phyloP scores from a whole-genome alignment of 2,329 filamentous ascomycete genomes.

The Sclerotinia borealis region DNA sequence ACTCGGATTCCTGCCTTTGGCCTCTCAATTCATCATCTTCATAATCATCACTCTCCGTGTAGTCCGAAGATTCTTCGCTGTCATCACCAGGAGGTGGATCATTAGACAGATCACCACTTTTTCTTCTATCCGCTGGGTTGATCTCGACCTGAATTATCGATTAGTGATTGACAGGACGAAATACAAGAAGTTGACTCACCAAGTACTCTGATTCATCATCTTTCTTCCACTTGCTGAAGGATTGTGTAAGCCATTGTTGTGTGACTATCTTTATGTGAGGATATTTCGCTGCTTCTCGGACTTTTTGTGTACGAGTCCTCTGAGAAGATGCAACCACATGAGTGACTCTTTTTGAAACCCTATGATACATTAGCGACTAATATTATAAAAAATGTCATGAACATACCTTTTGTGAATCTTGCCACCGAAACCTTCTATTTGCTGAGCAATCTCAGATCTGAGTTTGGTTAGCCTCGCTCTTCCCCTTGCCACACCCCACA shows the following conservation, averaged over 20 bases:
- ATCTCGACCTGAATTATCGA: constrained; percentile 50
- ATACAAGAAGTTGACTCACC: constrained; percentile 17
- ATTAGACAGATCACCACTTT: constrained; percentile 38
- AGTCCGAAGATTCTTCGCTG: constrained; percentile 30
- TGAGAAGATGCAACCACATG: constrained; percentile 68
- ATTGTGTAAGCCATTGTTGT: constrained; percentile 82
- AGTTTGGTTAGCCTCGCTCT: constrained; percentile 5
- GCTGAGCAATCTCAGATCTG: constrained; percentile 78
- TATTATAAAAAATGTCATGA: neutral
- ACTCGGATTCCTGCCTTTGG: constrained; percentile 32
- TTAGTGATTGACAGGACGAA: neutral
- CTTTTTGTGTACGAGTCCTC: constrained; percentile 79
- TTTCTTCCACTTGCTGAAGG: constrained; percentile 74
- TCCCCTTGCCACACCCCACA: neutral
- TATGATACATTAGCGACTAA: constrained; percentile 21
- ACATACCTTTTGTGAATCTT: constrained; percentile 41
- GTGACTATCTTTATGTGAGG: constrained; percentile 84
- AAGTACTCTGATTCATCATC: constrained; percentile 62
- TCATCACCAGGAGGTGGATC: constrained; percentile 40
- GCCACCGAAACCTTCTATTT: constrained; percentile 82
- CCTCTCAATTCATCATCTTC: constrained; percentile 30
- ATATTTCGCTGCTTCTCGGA: constrained; percentile 76
- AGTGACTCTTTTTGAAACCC: constrained; percentile 57
- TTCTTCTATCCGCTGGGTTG: constrained; percentile 55
- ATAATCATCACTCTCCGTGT: constrained; percentile 34